Percentiles rank a stretch among this genome's conserved stretches.
phyloP scores from a whole-genome alignment of 108 stramenopile genomes.

The Skeletonema costatum region DNA sequence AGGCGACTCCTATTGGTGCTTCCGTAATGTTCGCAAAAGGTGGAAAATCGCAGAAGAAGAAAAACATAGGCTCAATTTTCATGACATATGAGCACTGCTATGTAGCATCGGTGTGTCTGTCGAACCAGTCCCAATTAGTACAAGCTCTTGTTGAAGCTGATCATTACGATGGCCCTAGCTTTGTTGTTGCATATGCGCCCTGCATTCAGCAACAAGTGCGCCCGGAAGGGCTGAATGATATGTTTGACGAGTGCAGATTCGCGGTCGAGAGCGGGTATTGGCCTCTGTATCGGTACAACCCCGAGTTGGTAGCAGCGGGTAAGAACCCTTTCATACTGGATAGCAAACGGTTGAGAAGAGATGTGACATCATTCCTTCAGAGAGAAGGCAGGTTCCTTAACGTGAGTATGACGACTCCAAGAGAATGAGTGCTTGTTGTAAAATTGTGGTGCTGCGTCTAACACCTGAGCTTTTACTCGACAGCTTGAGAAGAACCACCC shows the following conservation, averaged over 20 bases:
- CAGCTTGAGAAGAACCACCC: constrained; percentile 52
- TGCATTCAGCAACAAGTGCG: constrained; percentile 65
- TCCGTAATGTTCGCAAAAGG: constrained; percentile 60
- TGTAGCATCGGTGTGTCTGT: constrained; percentile 60
- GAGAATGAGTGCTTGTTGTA: not conserved
- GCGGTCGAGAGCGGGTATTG: constrained; percentile 65
- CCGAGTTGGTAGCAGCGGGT: constrained; percentile 40
- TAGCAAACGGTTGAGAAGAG: constrained; percentile 64
- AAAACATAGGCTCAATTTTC: constrained; percentile 66
- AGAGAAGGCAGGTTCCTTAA: constrained; percentile 67
- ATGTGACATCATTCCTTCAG: constrained; percentile 56
- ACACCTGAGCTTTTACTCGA: not conserved
- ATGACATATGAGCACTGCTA: constrained; percentile 78
- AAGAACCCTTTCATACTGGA: constrained; percentile 68
- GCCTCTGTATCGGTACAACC: constrained; percentile 65
- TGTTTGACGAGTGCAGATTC: constrained; percentile 59
- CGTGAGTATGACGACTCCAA: constrained; percentile 6
- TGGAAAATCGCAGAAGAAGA: constrained; percentile 63
- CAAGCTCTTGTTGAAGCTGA: constrained; percentile 68
- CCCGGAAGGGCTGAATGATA: constrained; percentile 59
- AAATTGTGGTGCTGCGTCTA: not conserved
- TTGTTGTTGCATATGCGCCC: constrained; percentile 63
- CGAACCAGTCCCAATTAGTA: constrained; percentile 61
- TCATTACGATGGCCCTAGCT: constrained; percentile 59
- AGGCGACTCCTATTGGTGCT: constrained; percentile 65